These are phyloP conservation scores for Xylaria hypoxylon DNA, from an alignment of 2,329 filamentous ascomycete species.

Conservation along the genomic window DNA sequence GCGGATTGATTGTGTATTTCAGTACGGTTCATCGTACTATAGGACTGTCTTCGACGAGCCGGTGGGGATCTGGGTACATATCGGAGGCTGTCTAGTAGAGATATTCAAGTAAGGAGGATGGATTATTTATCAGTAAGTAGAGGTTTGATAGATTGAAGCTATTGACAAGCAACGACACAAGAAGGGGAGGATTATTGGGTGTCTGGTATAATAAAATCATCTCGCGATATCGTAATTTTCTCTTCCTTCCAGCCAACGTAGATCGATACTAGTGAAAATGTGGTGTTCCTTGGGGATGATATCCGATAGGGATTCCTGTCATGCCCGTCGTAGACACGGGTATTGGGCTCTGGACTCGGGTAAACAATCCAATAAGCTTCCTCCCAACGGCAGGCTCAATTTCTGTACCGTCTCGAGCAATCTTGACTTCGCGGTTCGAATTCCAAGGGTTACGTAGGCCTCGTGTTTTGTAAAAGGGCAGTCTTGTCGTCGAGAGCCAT, in stretches of 20 bases:
- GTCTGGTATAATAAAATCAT: not conserved
- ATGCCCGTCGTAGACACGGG: conserved; percentile 46
- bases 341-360: conserved; percentile 61
- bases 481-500: conserved; percentile 84
- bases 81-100: conserved; percentile 1
- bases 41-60: conserved; percentile 8
- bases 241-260: not conserved
- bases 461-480: conserved; percentile 90
- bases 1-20: conserved; percentile 10
- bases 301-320: conserved; percentile 54
- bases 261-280: conserved; percentile 50
- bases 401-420: conserved; percentile 93
- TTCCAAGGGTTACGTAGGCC: conserved; percentile 95
- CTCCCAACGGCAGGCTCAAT: conserved; percentile 85
- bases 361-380: conserved; percentile 82
- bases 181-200: not conserved
- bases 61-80: conserved; percentile 1
- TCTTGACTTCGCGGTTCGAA: conserved; percentile 93
- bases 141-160: not conserved
- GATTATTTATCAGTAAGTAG: not conserved
- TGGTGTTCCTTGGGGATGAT: conserved; percentile 52
- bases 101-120: not conserved
- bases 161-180: not conserved
- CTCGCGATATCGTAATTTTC: not conserved
- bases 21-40: conserved; percentile 15